phyloP scores from a whole-genome alignment of 768 basidiomycete species.

The Panaeolus cyanescens region DNA sequence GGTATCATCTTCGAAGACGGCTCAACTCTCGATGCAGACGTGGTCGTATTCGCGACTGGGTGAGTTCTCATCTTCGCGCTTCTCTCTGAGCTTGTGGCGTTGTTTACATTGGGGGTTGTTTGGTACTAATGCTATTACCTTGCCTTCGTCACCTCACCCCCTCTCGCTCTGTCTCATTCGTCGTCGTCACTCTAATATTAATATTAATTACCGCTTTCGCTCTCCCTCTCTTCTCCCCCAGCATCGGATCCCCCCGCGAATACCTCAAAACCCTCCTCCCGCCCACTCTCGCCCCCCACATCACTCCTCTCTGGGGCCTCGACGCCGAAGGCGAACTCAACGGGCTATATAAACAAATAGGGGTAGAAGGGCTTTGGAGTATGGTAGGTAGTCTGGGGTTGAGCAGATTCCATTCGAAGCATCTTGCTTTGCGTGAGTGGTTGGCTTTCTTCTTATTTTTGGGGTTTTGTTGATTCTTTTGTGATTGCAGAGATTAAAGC shows the following conservation, averaged over 20 bases:
- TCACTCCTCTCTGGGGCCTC: constrained; percentile 61
- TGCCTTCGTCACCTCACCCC: neutral
- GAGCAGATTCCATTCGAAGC: constrained; percentile 68
- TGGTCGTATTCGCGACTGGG: constrained; percentile 64
- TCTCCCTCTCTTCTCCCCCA: constrained; percentile 23
- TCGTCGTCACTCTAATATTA: too few species aligned
- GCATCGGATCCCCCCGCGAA: constrained; percentile 44
- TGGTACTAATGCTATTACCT: neutral
- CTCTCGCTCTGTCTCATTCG: neutral
- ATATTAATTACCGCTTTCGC: neutral
- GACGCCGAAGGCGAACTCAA: constrained; percentile 66
- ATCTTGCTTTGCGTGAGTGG: constrained; percentile 64
- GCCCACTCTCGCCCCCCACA: constrained; percentile 30
- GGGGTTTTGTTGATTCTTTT: too few species aligned
- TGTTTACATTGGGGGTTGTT: too few species aligned
- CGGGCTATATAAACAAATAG: constrained; percentile 23
- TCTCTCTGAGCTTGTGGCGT: neutral
- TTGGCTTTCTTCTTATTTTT: neutral
- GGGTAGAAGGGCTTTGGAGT: constrained; percentile 30
- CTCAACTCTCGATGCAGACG: constrained; percentile 47
- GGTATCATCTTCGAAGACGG: constrained; percentile 53
- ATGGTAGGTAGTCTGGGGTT: constrained; percentile 65
- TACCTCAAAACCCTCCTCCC: constrained; percentile 44
- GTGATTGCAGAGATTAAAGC: constrained; percentile 64
- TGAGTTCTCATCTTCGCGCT: constrained; percentile 23